phyloP scores from a whole-genome alignment of 257 asterid genomes.

The Petunia axillaris region DNA sequence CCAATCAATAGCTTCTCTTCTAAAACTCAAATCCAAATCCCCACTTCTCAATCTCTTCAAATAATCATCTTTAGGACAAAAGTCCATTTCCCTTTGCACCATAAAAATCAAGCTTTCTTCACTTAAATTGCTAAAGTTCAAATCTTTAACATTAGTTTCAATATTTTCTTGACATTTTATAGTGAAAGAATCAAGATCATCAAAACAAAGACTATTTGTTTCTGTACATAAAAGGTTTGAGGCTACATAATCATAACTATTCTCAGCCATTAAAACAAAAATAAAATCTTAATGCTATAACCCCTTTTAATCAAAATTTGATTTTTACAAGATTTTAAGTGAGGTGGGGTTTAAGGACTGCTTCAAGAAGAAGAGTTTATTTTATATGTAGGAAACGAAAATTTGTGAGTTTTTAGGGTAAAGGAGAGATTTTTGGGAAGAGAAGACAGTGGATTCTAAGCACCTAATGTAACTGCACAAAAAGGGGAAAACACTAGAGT shows the following conservation, averaged over 20 bases:
- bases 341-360: constrained; percentile 34
- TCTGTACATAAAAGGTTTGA: constrained; percentile 60
- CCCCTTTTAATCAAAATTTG: constrained; percentile 40
- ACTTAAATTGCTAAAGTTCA: constrained; percentile 36
- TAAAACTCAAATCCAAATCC: constrained; percentile 59
- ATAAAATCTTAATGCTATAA: constrained; percentile 16
- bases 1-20: constrained; percentile 82
- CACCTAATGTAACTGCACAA: not conserved
- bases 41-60: constrained; percentile 71
- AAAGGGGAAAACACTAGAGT: constrained; percentile 4
- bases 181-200: constrained; percentile 44
- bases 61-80: constrained; percentile 70
- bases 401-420: constrained; percentile 59
- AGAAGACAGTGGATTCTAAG: constrained; percentile 32
- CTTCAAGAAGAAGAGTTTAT: constrained; percentile 40
- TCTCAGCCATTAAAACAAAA: constrained; percentile 47
- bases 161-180: constrained; percentile 32
- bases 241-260: constrained; percentile 44
- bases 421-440: constrained; percentile 44
- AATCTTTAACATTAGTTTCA: constrained; percentile 37
- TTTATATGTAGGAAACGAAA: constrained; percentile 52
- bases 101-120: constrained; percentile 57
- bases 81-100: constrained; percentile 59
- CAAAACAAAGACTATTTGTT: constrained; percentile 42
- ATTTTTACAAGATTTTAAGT: constrained; percentile 15